These are phyloP conservation scores for Actinomucor elegans DNA, from an alignment of 371 early-diverging fungal genomes.

Conservation along the genomic window DNA sequence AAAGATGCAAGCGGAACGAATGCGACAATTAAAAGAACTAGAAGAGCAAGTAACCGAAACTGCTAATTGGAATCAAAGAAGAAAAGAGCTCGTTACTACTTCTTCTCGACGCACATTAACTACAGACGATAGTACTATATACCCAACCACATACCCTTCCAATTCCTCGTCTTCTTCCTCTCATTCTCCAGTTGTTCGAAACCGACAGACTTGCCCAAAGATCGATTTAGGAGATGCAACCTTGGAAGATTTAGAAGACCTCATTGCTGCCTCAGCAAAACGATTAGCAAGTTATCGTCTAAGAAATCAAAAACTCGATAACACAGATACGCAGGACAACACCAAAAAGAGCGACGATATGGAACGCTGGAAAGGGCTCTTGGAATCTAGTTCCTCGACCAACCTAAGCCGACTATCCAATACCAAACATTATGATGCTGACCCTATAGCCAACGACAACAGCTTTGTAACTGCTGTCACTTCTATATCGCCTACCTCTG, in stretches of 20 bases:
- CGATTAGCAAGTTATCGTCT: slow-evolving; percentile 40
- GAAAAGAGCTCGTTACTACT: slow-evolving; percentile 26
- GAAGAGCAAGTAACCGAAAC: slow-evolving; percentile 43
- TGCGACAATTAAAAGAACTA: slow-evolving; percentile 39
- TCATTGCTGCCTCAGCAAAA: slow-evolving; percentile 51
- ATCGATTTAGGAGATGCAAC: slow-evolving; percentile 40
- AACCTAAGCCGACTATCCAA: neutral
- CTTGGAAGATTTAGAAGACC: slow-evolving; percentile 42
- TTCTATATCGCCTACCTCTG: neutral
- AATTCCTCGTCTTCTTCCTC: neutral
- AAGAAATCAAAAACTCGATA: slow-evolving; percentile 12
- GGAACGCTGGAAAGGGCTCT: slow-evolving; percentile 15
- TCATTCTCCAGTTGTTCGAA: neutral
- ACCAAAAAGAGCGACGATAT: slow-evolving; percentile 9
- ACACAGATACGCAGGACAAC: neutral
- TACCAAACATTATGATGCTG: neutral
- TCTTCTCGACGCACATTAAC: slow-evolving; percentile 10
- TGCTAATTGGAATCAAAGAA: slow-evolving; percentile 31
- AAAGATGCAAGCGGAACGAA: slow-evolving; percentile 36
- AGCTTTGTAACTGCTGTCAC: neutral
- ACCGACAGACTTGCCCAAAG: slow-evolving; percentile 8
- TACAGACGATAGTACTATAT: slow-evolving; percentile 13
- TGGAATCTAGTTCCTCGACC: neutral
- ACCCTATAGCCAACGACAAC: neutral
- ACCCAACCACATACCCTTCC: slow-evolving; percentile 1